These are phyloP conservation scores for Zopfochytrium polystomum DNA, from an alignment of 371 early-diverging fungal species.

Conservation along the genomic window DNA sequence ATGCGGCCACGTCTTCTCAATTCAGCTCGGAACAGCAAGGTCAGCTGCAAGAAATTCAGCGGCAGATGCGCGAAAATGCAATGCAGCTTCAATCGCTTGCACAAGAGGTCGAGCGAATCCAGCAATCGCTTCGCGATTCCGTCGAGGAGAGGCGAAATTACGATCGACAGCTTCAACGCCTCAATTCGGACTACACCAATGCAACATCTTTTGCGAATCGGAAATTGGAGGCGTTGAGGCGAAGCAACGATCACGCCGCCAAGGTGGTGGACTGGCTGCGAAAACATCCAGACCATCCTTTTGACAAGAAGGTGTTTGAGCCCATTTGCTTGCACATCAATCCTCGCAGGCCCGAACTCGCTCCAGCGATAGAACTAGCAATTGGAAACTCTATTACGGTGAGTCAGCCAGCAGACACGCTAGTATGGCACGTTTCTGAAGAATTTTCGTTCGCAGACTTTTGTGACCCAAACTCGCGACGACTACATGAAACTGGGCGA, in stretches of 20 bases:
- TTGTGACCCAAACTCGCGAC: slow-evolving; percentile 69
- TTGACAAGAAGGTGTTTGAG: slow-evolving; percentile 67
- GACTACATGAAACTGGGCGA: slow-evolving; percentile 71
- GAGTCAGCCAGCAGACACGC: background rate
- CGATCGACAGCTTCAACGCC: slow-evolving; percentile 39
- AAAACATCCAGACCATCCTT: slow-evolving; percentile 53
- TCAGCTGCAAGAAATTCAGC: slow-evolving; percentile 12
- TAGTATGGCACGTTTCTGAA: background rate
- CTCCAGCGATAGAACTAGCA: slow-evolving; percentile 62
- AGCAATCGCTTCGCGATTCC: slow-evolving; percentile 5
- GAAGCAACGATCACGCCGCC: slow-evolving; percentile 47
- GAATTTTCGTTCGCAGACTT: slow-evolving; percentile 52
- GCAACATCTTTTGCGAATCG: slow-evolving; percentile 23
- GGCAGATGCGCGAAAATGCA: background rate
- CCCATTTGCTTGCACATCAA: slow-evolving; percentile 67
- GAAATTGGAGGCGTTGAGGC: slow-evolving; percentile 23
- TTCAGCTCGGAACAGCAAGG: slow-evolving; percentile 2
- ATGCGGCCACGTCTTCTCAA: background rate
- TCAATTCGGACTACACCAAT: slow-evolving; percentile 33
- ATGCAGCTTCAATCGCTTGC: background rate
- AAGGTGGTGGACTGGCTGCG: slow-evolving; percentile 46
- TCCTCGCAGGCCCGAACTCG: slow-evolving; percentile 60
- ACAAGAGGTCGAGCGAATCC: slow-evolving; percentile 3
- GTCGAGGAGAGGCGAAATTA: slow-evolving; percentile 2
- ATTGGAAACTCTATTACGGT: slow-evolving; percentile 24